Base-by-base conservation (phyloP, 139 green algal genomes). In the Picochlorum sp. region DNA sequence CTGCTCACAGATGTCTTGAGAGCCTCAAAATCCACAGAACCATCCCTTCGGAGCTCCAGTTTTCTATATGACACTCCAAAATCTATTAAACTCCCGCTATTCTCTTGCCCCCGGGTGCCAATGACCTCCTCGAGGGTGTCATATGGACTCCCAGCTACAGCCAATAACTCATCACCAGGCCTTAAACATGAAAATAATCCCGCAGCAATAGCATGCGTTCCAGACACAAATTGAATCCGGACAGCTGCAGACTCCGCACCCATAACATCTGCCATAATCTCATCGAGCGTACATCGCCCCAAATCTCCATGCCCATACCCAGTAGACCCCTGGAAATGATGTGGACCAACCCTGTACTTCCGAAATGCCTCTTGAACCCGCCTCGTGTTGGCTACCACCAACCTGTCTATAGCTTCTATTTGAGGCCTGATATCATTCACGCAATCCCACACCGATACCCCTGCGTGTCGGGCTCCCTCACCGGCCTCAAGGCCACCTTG, bases 71-170 rank as follows among this genome's bases (percentile, higher is more conserved):
- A 67, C 4, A 97, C 81, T 15, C 89, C 92, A 75, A 81, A 96
- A 44, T 97, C 92, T 15, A 55, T 68, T 38, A 97, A 82, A 34
- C 74, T 88, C 62, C 92, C 92, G 52, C 82, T 65, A 37, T 81
- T 83, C 3, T 72, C 65, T 4, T 68, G 80, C 41, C 90, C 88
- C 4, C 85, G 62, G n/a, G 83, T 59, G 20, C 92, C 92, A 49
- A 97, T 95, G 37, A 98, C 92, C 79, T 97, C 90, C 71, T 96
- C 87, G 76, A 98, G 72, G 0, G 92, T 98, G 83, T 98, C 92
- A 50, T 98, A 98, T 0, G 91, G 91, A 47, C 78, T 88, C 44
- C 91, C 91, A 6, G 82, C 82, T 45, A 91, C 81, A 7, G 82
- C 82, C 56, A 97, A 74, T 62, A 98, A 81, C 80, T 95, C 85